Evolutionary conservation across 345 rosid species (phyloP), one percentile per base, ranked within the genome.

Genomic region (Anacardium occidentale): DNA sequence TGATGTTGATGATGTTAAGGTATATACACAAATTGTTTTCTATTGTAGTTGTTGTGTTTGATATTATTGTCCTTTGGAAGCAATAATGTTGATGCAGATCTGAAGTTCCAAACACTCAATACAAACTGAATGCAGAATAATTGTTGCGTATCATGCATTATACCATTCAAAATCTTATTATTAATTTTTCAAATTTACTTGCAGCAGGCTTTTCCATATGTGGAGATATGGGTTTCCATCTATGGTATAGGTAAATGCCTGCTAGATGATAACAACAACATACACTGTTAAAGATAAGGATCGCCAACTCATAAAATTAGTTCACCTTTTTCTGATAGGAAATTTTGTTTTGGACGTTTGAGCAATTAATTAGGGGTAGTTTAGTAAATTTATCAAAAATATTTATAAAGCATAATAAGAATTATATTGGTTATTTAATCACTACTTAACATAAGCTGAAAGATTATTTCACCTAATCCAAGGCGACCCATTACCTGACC

Each of bases 1-100:
- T 64, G 98, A 95, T 77, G 99, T 95, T 20, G 99, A 95, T 79
- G 97, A 88, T 62, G 94, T 86, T 65, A 88, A 87, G 98, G 98
- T 89, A 77, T 77, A 0, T 29, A 29, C 32, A 29, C 32, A 29
- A 29, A 29, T 1, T 3, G 32, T 29, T 29, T 29, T 29, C 32
- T 29, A 26, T 18, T 45, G 10, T 62, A 58, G 42, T 69, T 14
- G 2, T 10, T 18, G 40, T 61, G 45, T 52, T 20, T 42, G 10
- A 34, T 21, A 37, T 17, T 17, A 1, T 15, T n/a, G 44, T 21
- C 13, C 10, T 14, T 45, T 13, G 13, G 8, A 18, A 34, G 54
- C 21, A 51, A 37, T 32, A 42, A 37, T 66, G 57, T 32, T 66
- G 25, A 6, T 53, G 50, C 24, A 53, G 10, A 40, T 69, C 51